A percentile compares a stretch with the other conserved stretches of the same genome.
phyloP scores from a whole-genome alignment of 441 rosid species.

The Macaranga tanarius region DNA sequence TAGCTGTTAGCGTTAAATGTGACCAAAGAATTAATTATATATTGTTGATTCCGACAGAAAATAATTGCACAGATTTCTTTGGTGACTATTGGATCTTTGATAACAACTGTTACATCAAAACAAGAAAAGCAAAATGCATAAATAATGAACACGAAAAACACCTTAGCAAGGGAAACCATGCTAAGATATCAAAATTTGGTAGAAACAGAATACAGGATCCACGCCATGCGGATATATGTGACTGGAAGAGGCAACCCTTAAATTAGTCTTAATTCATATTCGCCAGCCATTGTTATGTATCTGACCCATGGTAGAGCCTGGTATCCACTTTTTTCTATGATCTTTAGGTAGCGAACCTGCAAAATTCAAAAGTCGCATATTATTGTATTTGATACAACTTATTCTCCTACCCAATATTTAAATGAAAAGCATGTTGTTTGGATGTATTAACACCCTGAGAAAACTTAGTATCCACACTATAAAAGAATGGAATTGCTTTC shows the following conservation, averaged over 20 bases:
- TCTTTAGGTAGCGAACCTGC: conserved; percentile 89
- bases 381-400: neutral
- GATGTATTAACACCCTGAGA: neutral
- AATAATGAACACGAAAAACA: neutral
- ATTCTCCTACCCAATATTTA: neutral
- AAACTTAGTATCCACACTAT: neutral
- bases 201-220: neutral
- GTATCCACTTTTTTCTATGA: conserved; percentile 89
- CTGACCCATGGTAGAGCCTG: conserved; percentile 98
- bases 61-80: neutral
- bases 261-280: conserved; percentile 48
- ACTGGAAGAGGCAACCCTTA: neutral
- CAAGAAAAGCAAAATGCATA: no score
- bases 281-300: conserved; percentile 95
- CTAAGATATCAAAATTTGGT: conserved; percentile 4
- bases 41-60: neutral
- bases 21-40: no score
- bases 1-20: neutral
- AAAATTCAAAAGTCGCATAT: conserved; percentile 3
- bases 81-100: neutral
- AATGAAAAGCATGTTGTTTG: neutral
- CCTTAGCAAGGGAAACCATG: neutral
- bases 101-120: neutral
- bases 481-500: neutral
- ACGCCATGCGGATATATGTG: neutral